phyloP scores from a whole-genome alignment of 345 rosid species.

The Hibiscus tridactylites region DNA sequence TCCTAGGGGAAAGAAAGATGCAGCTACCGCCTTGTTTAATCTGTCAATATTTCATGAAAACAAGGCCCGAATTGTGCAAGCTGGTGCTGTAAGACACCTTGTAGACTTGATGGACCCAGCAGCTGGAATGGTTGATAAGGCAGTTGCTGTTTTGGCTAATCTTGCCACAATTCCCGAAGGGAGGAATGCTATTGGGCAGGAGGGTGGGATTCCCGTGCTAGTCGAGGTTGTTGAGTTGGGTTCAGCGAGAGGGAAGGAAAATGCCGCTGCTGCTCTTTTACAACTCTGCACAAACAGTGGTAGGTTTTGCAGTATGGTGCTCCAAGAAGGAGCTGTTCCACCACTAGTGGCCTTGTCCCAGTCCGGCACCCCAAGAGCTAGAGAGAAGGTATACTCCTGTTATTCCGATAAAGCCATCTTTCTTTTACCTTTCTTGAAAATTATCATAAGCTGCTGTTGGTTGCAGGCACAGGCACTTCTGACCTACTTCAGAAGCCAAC shows the following conservation, averaged over 20 bases:
- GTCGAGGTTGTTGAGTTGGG: constrained; percentile 97
- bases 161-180: constrained; percentile 83
- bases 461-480: constrained; percentile 85
- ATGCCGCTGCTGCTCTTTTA: constrained; percentile 89
- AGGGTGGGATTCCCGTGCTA: constrained; percentile 64
- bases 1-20: constrained; percentile 67
- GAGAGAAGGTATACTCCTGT: constrained; percentile 65
- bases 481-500: constrained; percentile 71
- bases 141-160: constrained; percentile 84
- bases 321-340: constrained; percentile 94
- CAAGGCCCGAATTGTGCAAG: constrained; percentile 67
- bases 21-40: constrained; percentile 80
- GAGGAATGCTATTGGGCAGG: constrained; percentile 70
- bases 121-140: constrained; percentile 68
- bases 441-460: constrained; percentile 1
- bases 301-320: constrained; percentile 58
- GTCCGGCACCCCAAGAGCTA: constrained; percentile 83
- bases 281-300: constrained; percentile 61
- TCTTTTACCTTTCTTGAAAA: not conserved
- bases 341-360: constrained; percentile 88
- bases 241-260: constrained; percentile 87
- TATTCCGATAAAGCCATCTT: not conserved
- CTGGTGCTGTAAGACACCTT: constrained; percentile 81
- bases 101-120: constrained; percentile 89
- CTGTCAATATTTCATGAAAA: constrained; percentile 77